These are phyloP conservation scores for Neurospora cerealis DNA, from an alignment of 495 filamentous ascomycete genomes.

Conservation along the genomic window DNA sequence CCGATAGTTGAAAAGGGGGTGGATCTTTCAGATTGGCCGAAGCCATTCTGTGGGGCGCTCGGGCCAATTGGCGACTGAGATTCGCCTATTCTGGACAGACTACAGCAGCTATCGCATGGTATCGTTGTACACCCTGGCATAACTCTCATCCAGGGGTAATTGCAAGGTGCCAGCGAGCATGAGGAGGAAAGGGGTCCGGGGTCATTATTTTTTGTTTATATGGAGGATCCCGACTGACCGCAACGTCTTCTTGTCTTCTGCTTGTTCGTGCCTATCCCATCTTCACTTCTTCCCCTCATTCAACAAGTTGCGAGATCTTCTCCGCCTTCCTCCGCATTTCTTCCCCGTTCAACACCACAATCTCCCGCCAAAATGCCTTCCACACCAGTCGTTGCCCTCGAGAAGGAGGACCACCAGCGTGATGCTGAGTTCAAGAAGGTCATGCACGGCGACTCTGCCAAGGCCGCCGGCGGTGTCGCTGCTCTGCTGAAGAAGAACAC, in stretches of 20 bases:
- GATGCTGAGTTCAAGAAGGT: slow-evolving; percentile 92
- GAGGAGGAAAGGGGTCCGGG: not conserved
- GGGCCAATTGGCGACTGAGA: slow-evolving; percentile 1
- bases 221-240: not conserved
- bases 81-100: not conserved
- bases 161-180: not conserved
- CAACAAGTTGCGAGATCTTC: not conserved
- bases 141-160: not conserved
- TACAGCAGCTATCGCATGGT: slow-evolving; percentile 2
- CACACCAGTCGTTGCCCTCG: slow-evolving; percentile 46
- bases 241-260: not conserved
- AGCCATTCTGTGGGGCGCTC: not conserved
- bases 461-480: slow-evolving; percentile 59
- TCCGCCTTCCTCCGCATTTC: not conserved
- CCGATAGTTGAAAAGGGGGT: not conserved
- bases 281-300: slow-evolving; percentile 3
- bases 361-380: slow-evolving; percentile 50
- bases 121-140: not conserved
- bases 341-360: slow-evolving; percentile 5
- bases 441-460: slow-evolving; percentile 77
- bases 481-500: slow-evolving; percentile 82
- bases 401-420: slow-evolving; percentile 75
- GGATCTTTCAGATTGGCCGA: not conserved
- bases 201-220: not conserved
- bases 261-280: not conserved